Conservation (phyloP, 768 basidiomycete genomes). For the Podaxis carcinomalis region DNA sequence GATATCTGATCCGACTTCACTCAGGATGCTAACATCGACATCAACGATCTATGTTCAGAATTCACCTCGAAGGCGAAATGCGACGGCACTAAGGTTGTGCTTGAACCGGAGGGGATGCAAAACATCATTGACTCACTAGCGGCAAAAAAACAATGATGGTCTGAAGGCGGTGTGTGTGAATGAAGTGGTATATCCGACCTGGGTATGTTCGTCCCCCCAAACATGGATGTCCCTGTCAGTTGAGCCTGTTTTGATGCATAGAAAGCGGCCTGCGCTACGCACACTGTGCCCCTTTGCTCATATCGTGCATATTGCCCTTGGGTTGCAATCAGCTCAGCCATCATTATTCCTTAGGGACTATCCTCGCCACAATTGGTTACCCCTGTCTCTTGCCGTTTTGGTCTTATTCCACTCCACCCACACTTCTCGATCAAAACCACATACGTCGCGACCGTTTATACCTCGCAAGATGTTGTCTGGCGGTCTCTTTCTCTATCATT, state of each 20-base stretch:
- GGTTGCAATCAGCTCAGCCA: neutral
- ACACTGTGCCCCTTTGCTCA: neutral
- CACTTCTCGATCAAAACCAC: neutral
- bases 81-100: constrained; percentile 79
- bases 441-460: neutral
- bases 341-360: neutral
- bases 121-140: constrained; percentile 41
- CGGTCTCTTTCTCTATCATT: neutral
- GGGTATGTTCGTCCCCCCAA: neutral
- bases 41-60: constrained; percentile 74
- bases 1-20: constrained; percentile 12
- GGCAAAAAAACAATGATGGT: constrained; percentile 20
- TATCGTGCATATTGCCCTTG: neutral
- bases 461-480: neutral
- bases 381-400: neutral
- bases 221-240: neutral
- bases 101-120: constrained; percentile 53
- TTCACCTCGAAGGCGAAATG: constrained; percentile 81
- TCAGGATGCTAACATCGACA: constrained; percentile 59
- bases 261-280: neutral
- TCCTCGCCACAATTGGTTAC: neutral
- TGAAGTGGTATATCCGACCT: neutral
- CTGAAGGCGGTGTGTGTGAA: neutral
- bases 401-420: neutral
- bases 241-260: neutral